A percentile compares a stretch with the other conserved stretches of the same genome.
Evolutionary conservation across 176 grass and related monocot species (phyloP).

Genomic region (Echinochloa phyllopogon): DNA sequence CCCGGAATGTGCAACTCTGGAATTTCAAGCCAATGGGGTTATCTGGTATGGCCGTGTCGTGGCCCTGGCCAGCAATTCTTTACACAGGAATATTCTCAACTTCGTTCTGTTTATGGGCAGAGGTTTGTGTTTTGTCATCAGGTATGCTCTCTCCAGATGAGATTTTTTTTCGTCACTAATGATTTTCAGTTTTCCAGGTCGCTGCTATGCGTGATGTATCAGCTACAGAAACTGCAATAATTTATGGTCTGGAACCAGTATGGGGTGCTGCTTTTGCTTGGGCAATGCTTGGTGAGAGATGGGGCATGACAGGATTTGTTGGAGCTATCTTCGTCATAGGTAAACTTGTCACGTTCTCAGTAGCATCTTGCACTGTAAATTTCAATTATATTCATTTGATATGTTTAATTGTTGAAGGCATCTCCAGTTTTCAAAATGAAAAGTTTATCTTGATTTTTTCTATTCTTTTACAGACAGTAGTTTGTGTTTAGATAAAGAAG

Average conservation of each 20-base stretch:
- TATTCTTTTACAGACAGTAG: slow-evolving; percentile 25
- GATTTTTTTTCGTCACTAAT: neutral
- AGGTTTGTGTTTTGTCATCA: slow-evolving; percentile 38
- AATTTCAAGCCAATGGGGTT: slow-evolving; percentile 30
- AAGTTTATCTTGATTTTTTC: slow-evolving; percentile 6
- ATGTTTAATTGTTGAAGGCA: neutral
- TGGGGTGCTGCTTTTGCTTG: slow-evolving; percentile 67
- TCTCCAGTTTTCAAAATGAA: slow-evolving; percentile 18
- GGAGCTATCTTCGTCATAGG: slow-evolving; percentile 57
- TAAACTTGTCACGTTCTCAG: slow-evolving; percentile 10
- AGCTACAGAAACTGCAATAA: slow-evolving; percentile 69
- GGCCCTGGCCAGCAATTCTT: slow-evolving; percentile 59
- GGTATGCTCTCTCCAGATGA: neutral
- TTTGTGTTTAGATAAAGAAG: slow-evolving; percentile 1
- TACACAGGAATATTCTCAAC: slow-evolving; percentile 60
- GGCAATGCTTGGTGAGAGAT: slow-evolving; percentile 58
- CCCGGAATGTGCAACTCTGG: slow-evolving; percentile 37
- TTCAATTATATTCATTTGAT: neutral
- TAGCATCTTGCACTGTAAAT: neutral
- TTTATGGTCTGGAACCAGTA: slow-evolving; percentile 65
- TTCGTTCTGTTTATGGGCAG: slow-evolving; percentile 58
- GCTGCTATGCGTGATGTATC: slow-evolving; percentile 60
- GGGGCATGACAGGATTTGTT: slow-evolving; percentile 50
- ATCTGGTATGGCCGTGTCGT: slow-evolving; percentile 23
- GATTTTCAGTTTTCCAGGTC: slow-evolving; percentile 43